Evolutionary conservation across 2,329 filamentous ascomycete species (phyloP).

Genomic region (Myrmaecium sp.): DNA sequence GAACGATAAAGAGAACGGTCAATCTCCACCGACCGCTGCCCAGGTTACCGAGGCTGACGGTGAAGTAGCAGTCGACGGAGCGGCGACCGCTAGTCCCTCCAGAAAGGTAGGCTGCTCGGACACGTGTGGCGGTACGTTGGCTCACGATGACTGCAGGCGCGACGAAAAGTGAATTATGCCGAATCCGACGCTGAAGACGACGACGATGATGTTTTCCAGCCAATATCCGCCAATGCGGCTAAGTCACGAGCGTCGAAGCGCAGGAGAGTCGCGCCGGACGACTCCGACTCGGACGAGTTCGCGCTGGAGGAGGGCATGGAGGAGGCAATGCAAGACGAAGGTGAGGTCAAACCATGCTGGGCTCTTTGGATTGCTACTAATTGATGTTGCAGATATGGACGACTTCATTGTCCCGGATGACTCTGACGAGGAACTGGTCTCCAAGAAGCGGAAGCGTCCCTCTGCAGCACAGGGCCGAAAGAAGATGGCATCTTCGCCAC

Average conservation of each 20-base stretch:
- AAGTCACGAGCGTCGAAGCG: conserved; percentile 35
- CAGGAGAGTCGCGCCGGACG: conserved; percentile 45
- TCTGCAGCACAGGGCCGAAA: conserved; percentile 43
- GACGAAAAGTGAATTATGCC: conserved; percentile 10
- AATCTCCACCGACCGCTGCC: conserved; percentile 24
- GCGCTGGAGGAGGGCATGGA: conserved; percentile 40
- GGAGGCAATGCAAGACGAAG: conserved; percentile 38
- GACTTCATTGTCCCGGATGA: conserved; percentile 83
- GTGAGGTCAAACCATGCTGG: conserved; percentile 12
- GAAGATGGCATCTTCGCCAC: conserved; percentile 30
- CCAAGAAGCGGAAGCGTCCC: conserved; percentile 54
- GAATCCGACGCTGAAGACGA: conserved; percentile 22
- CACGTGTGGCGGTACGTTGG: background rate
- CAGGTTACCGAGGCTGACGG: conserved; percentile 25
- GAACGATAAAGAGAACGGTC: conserved; percentile 37
- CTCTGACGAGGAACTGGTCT: conserved; percentile 50
- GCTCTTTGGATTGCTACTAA: background rate
- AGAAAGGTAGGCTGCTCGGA: conserved; percentile 49
- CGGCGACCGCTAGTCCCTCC: conserved; percentile 56
- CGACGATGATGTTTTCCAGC: conserved; percentile 53
- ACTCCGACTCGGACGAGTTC: conserved; percentile 51
- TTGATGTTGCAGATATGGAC: conserved; percentile 44
- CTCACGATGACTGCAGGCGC: conserved; percentile 25
- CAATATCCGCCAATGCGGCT: conserved; percentile 28
- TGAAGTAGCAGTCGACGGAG: conserved; percentile 24